phyloP scores from a whole-genome alignment of 805 yeast species.

The Nakazawaea holstii region DNA sequence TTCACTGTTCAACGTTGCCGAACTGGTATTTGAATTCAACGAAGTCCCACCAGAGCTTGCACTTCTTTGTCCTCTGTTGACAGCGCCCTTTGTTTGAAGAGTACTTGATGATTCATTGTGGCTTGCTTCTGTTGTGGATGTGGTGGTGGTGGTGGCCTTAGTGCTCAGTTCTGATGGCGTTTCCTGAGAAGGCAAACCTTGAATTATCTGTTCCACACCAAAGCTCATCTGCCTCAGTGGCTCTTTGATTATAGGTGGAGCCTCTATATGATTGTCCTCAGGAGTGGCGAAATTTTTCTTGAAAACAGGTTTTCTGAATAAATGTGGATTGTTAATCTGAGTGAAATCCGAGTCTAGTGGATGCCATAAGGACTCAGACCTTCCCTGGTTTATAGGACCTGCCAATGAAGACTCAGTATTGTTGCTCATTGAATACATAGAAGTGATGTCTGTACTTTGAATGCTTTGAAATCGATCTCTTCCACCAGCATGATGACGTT shows the following conservation, averaged over 20 bases:
- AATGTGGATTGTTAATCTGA: constrained; percentile 6
- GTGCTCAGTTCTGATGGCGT: neutral
- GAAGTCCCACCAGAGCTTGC: neutral
- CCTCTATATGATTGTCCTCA: neutral
- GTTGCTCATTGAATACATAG: constrained; percentile 6
- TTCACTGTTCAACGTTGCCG: neutral
- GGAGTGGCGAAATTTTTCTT: neutral
- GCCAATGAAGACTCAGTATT: constrained; percentile 7
- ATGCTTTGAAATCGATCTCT: constrained; percentile 6
- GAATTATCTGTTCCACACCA: constrained; percentile 21
- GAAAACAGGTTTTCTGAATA: neutral
- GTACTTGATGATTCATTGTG: too few species aligned
- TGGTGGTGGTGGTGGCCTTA: too few species aligned
- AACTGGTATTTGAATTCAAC: constrained; percentile 5
- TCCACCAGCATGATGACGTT: neutral
- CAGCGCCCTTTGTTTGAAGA: too few species aligned
- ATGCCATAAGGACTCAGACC: constrained; percentile 20
- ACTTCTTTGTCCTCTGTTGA: neutral
- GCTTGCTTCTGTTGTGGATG: too few species aligned
- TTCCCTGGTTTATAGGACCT: neutral
- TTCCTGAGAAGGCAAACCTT: too few species aligned
- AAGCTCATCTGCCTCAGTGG: constrained; percentile 17
- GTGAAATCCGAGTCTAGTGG: constrained; percentile 15
- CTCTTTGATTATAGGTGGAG: neutral
- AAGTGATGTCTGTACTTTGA: constrained; percentile 13